phyloP scores from a whole-genome alignment of 306 rosid species.

The Dryas drummondii region DNA sequence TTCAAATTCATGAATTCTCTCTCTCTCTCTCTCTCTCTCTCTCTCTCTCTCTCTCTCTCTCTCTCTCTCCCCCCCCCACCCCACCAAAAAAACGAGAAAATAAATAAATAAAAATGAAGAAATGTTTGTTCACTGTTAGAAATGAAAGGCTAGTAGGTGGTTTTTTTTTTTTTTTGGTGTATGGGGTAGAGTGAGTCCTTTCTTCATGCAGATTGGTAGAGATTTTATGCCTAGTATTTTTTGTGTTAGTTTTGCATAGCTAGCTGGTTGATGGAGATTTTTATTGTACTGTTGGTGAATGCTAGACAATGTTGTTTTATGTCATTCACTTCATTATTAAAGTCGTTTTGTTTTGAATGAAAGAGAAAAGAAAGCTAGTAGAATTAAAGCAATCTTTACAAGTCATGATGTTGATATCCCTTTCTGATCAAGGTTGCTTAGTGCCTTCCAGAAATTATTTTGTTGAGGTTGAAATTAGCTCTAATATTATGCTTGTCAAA shows the following conservation, averaged over 20 bases:
- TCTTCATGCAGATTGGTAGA: background rate
- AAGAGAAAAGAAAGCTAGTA: background rate
- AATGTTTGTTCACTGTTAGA: background rate
- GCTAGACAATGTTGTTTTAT: background rate
- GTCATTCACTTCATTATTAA: background rate
- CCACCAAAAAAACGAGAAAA: too few species aligned
- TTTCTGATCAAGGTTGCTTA: conserved; percentile 8
- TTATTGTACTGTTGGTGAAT: background rate
- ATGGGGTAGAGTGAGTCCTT: too few species aligned
- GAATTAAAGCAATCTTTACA: background rate
- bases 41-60: too few species aligned
- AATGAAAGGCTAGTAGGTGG: background rate
- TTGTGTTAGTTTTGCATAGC: background rate
- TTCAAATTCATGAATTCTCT: too few species aligned
- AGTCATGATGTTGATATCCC: background rate
- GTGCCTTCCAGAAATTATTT: background rate
- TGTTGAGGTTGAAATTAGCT: background rate
- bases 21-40: too few species aligned
- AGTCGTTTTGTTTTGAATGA: background rate
- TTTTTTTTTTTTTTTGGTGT: background rate
- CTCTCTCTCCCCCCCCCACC: too few species aligned
- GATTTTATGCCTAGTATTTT: background rate
- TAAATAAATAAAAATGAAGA: too few species aligned
- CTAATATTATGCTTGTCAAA: background rate
- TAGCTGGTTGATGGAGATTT: background rate